A percentile compares a stretch with the other conserved stretches of the same genome.
These are phyloP conservation scores for Suhomyces guaymorum DNA, from an alignment of 1,139 yeast species.

Conservation along the genomic window DNA sequence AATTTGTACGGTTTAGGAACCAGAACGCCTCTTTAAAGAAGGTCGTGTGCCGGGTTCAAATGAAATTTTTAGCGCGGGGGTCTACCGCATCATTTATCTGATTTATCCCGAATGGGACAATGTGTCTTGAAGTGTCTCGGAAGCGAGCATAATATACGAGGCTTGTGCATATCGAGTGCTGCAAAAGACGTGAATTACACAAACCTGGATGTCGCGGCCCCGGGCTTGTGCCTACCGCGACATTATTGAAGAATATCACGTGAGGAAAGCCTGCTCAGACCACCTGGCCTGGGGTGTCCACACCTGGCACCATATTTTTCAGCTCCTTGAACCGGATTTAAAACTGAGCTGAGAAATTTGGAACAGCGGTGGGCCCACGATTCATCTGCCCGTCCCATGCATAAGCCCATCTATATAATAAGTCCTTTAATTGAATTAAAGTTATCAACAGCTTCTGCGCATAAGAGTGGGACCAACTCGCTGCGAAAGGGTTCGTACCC, in stretches of 20 bases:
- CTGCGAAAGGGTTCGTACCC: too few species aligned
- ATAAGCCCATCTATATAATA: too few species aligned
- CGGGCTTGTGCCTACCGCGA: constrained; percentile 3
- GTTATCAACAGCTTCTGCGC: too few species aligned
- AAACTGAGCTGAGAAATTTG: too few species aligned
- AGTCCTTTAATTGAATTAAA: too few species aligned
- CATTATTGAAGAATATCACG: constrained; percentile 10
- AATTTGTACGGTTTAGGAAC: constrained; percentile 6
- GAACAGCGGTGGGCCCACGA: too few species aligned
- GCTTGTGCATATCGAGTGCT: too few species aligned
- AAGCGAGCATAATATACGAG: constrained; percentile 7
- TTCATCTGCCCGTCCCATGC: too few species aligned
- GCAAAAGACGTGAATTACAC: constrained; percentile 5
- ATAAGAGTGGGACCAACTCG: too few species aligned
- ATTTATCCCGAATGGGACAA: constrained; percentile 4
- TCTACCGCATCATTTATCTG: not conserved
- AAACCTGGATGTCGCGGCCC: constrained; percentile 6
- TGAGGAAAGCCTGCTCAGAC: too few species aligned
- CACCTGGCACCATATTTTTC: not conserved
- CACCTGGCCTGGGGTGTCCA: not conserved
- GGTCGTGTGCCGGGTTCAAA: constrained; percentile 2
- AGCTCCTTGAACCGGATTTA: not conserved
- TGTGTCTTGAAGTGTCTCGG: constrained; percentile 8
- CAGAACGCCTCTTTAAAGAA: constrained; percentile 1
- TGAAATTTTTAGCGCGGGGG: not conserved